These are phyloP conservation scores for Geotrichum siamense DNA, from an alignment of 1,139 yeast genomes.

Conservation along the genomic window DNA sequence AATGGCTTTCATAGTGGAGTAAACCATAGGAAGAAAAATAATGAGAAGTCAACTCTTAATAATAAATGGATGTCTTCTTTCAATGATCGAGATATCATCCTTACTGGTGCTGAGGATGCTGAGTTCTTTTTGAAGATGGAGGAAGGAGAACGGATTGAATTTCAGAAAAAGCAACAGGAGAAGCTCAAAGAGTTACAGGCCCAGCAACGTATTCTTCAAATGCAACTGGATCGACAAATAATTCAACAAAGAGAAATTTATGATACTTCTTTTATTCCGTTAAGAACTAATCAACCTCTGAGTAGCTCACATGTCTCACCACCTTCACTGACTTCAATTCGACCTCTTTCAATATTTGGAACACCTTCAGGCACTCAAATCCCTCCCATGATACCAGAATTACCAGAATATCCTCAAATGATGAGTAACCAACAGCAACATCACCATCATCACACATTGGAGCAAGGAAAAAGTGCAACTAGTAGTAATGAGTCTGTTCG, in stretches of 20 bases:
- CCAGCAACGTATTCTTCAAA: slow-evolving; percentile 3
- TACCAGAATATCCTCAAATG: background rate
- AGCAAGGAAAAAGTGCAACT: background rate
- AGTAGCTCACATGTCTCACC: too few relatives aligned
- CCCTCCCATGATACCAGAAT: background rate
- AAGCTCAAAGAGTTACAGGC: slow-evolving; percentile 1
- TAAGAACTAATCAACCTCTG: too few relatives aligned
- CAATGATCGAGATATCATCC: too few relatives aligned
- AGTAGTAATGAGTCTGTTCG: too few relatives aligned
- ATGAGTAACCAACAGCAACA: background rate
- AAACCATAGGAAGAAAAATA: too few relatives aligned
- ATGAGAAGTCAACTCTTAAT: too few relatives aligned
- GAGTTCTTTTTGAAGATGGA: background rate
- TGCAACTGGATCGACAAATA: slow-evolving; percentile 6
- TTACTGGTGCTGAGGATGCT: background rate
- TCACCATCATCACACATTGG: background rate
- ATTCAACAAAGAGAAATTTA: background rate
- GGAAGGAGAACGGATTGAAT: background rate
- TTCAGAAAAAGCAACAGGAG: background rate
- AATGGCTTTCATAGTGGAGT: too few relatives aligned
- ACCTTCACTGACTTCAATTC: too few relatives aligned
- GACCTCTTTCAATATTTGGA: too few relatives aligned
- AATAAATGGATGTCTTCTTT: too few relatives aligned
- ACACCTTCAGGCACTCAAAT: too few relatives aligned
- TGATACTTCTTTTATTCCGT: too few relatives aligned